Evolutionary conservation across 495 filamentous ascomycete genomes (phyloP), one percentile per base, ranked within the genome.

Genomic region (Penicillium mononematosum): DNA sequence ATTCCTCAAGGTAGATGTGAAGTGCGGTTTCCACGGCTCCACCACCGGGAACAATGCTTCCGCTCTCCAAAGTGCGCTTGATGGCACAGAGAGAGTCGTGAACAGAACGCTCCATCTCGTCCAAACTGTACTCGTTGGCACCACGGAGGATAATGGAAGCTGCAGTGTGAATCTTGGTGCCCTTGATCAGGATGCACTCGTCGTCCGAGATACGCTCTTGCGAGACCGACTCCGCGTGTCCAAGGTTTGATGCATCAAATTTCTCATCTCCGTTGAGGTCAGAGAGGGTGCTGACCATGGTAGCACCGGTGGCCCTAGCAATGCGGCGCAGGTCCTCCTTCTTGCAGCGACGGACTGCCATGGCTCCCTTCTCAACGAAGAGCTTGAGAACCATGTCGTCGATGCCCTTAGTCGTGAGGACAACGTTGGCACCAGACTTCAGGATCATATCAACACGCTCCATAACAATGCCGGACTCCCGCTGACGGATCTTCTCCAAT

Each of bases 1-100:
- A 98, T 74, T 99, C 96, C 79, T 99, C 94, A 32, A 99, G 83
- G 77, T 98, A 98, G 70, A 99, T 99, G 77, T 96, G 94, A 53
- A 99, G 81, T 25, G 94, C 94, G n/a, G 94, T 98, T 79, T 99
- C 94, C 19, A 96, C 95, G 12, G 94, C 95, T 62, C 92, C 94
- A 62, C 92, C 94, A 49, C 94, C 94, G 34, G 94, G 94, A 34
- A 99, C 94, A 56, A 99, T 92, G 74, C 89, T 92, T 51, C 94
- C 94, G 71, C 90, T 96, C 79, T 99, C 94, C 39, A 99, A 80
- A 20, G 95, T 97, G 44, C 94, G 85, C 85, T 98, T 98, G 56
- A 98, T 89, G 53, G 93, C 95, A 58, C 90, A 96, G 17, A 98
- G 82, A 46, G 93, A 95, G 75, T 98, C 94, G 75, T 98, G 94